Evolutionary conservation across 1,284 basidiomycete species (phyloP).

Genomic region (Austroboletus olivaceoglutinosus): DNA sequence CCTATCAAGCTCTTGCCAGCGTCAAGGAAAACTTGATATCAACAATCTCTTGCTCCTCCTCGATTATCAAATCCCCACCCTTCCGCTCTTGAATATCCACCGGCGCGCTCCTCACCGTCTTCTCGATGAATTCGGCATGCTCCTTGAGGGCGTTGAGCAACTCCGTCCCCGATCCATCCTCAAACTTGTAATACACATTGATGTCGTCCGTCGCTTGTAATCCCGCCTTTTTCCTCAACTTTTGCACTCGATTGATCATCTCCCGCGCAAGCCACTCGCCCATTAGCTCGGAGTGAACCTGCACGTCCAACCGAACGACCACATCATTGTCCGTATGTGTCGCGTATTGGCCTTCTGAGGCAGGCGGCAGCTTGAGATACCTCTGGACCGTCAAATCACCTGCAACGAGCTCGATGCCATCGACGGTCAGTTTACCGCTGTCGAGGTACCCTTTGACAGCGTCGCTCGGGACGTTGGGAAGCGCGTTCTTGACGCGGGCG

Average conservation of each 20-base stretch:
- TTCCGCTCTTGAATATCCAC: conserved; percentile 55
- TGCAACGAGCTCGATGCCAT: conserved; percentile 85
- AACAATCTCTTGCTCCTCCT: conserved; percentile 86
- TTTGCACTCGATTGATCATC: conserved; percentile 93
- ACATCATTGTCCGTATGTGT: conserved; percentile 94
- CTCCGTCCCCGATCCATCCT: conserved; percentile 64
- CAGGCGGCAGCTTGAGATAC: conserved; percentile 78
- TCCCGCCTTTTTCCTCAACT: conserved; percentile 93
- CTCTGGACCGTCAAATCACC: conserved; percentile 92
- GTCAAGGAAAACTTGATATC: conserved; percentile 79
- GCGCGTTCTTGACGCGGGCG: conserved; percentile 84
- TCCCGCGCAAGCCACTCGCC: conserved; percentile 89
- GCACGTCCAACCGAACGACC: conserved; percentile 88
- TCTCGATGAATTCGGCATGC: conserved; percentile 72
- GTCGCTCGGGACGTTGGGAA: conserved; percentile 81
- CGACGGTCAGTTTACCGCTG: conserved; percentile 80
- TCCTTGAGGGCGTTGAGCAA: conserved; percentile 71
- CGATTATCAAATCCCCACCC: conserved; percentile 50
- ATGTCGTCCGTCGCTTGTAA: conserved; percentile 95
- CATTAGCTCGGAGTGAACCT: conserved; percentile 84
- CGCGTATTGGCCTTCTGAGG: conserved; percentile 65
- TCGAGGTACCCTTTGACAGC: conserved; percentile 79
- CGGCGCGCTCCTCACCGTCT: conserved; percentile 76
- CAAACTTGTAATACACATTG: conserved; percentile 85
- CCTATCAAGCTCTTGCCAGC: conserved; percentile 44